Percentiles rank a stretch among this genome's conserved stretches.
phyloP scores from a whole-genome alignment of 192 early-diverging fungal species.

The Dissophora globulifera region DNA sequence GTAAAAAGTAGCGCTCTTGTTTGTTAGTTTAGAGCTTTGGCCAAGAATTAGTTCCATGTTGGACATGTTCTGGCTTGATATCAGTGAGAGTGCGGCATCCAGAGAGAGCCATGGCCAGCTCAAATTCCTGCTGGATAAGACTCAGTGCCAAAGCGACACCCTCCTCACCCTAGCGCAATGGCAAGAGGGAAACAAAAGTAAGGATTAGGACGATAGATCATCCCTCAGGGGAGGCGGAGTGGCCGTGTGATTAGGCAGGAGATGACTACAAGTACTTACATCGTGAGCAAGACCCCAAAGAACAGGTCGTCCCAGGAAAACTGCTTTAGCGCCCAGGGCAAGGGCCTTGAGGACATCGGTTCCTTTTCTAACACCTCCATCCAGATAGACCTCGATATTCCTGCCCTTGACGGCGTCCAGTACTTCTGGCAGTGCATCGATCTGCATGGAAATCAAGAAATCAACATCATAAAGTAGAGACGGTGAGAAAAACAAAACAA shows the following conservation, averaged over 20 bases:
- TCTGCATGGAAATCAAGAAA: slow-evolving; percentile 5
- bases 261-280: too few species aligned
- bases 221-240: too few species aligned
- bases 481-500: background rate
- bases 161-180: slow-evolving; percentile 82
- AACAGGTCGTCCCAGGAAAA: slow-evolving; percentile 85
- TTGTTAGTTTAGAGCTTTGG: slow-evolving; percentile 28
- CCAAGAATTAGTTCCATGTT: slow-evolving; percentile 13
- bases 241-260: too few species aligned
- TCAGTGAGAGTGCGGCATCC: slow-evolving; percentile 74
- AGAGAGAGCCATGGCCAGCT: slow-evolving; percentile 81
- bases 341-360: slow-evolving; percentile 97
- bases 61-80: slow-evolving; percentile 64
- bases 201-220: too few species aligned
- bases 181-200: too few species aligned
- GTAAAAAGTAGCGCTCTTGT: too few species aligned
- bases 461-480: background rate
- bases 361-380: slow-evolving; percentile 93
- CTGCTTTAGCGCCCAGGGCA: slow-evolving; percentile 92
- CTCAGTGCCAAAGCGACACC: slow-evolving; percentile 84
- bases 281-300: slow-evolving; percentile 56
- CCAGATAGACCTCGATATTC: slow-evolving; percentile 89
- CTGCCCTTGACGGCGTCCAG: slow-evolving; percentile 74
- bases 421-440: slow-evolving; percentile 89
- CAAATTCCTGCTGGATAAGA: slow-evolving; percentile 87